Conservation (phyloP, 2,329 filamentous ascomycete species). For the Coleophoma cylindrospora region DNA sequence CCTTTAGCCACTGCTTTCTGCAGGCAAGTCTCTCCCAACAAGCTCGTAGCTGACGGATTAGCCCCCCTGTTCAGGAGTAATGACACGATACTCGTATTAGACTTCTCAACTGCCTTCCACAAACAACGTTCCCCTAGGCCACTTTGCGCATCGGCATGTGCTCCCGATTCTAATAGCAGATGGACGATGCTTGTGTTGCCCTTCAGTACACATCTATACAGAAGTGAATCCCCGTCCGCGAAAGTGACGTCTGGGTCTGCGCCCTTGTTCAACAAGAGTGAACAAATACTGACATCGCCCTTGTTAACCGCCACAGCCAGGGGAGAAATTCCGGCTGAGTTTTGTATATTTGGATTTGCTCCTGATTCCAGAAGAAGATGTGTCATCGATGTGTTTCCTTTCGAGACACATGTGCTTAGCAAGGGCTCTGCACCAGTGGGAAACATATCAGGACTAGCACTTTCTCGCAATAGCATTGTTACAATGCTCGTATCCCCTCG, state of each 20-base stretch:
- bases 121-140: constrained; percentile 4
- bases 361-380: constrained; percentile 8
- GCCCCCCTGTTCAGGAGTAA: neutral
- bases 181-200: constrained; percentile 5
- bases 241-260: constrained; percentile 5
- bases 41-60: neutral
- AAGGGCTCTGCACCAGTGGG: constrained; percentile 4
- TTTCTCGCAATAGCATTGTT: constrained; percentile 6
- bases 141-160: constrained; percentile 4
- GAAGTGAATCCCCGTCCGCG: constrained; percentile 5
- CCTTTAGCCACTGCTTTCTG: neutral
- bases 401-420: constrained; percentile 6
- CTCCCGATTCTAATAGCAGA: constrained; percentile 5
- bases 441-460: constrained; percentile 1
- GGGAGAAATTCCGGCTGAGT: constrained; percentile 6
- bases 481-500: constrained; percentile 7
- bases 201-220: constrained; percentile 5
- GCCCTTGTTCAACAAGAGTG: constrained; percentile 6
- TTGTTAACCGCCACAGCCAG: constrained; percentile 8
- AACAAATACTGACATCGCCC: constrained; percentile 1
- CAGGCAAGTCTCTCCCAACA: neutral
- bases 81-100: neutral
- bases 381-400: constrained; percentile 5
- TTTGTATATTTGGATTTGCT: constrained; percentile 6
- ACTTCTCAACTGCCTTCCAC: neutral